phyloP scores from a whole-genome alignment of 345 rosid species.

The Jatropha curcas region DNA sequence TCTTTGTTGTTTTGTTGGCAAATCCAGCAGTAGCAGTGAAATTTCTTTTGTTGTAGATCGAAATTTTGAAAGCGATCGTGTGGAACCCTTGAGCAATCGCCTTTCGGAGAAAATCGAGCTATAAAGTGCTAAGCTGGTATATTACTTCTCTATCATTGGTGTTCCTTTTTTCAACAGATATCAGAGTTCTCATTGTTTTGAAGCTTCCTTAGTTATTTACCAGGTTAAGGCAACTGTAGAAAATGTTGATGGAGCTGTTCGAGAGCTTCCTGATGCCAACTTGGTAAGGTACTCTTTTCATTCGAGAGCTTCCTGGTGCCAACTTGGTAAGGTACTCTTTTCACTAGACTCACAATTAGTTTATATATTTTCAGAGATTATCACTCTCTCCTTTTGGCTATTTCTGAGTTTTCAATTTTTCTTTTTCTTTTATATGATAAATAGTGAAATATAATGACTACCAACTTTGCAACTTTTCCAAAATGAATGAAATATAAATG shows the following conservation, averaged over 20 bases:
- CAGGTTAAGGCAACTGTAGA: slow-evolving; percentile 98
- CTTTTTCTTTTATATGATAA: too few relatives aligned
- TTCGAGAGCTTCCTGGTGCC: too few relatives aligned
- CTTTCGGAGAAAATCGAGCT: slow-evolving; percentile 76
- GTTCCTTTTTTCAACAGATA: background rate
- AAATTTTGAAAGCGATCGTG: slow-evolving; percentile 91
- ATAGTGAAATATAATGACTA: too few relatives aligned
- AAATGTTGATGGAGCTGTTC: slow-evolving; percentile 93
- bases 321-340: too few relatives aligned
- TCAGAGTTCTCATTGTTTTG: background rate
- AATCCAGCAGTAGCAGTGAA: too few relatives aligned
- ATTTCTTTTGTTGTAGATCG: too few relatives aligned
- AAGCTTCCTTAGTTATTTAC: slow-evolving; percentile 6
- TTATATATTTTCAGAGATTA: too few relatives aligned
- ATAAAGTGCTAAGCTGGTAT: slow-evolving; percentile 72
- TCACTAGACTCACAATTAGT: too few relatives aligned
- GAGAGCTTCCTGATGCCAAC: slow-evolving; percentile 99
- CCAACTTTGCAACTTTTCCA: background rate
- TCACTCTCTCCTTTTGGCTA: slow-evolving; percentile 31
- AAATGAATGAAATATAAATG: background rate
- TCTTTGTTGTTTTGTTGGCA: too few relatives aligned
- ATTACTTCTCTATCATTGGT: slow-evolving; percentile 12
- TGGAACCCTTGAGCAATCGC: slow-evolving; percentile 80
- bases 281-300: slow-evolving; percentile 84
- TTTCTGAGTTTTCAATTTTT: too few relatives aligned